Evolutionary conservation across 2,329 filamentous ascomycete species (phyloP), one percentile per base, ranked within the genome.

Genomic region (Delphinella strobiligena): DNA sequence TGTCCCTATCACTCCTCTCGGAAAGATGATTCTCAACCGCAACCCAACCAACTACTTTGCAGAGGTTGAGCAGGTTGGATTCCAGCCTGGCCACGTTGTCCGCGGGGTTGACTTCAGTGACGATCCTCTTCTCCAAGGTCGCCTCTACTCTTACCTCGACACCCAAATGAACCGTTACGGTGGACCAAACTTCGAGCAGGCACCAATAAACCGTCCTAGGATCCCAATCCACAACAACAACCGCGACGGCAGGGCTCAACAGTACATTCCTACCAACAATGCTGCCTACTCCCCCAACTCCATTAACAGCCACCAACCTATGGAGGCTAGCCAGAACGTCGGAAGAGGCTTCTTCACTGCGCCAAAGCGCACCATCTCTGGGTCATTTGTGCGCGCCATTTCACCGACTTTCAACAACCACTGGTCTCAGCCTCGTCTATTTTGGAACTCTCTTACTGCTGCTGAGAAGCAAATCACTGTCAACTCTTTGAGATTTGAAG

Each of bases 201-300:
- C 45, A 9, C 48, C 46, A 16, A 39, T 38, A 32, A 50, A 50
- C 34, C 34, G 38, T 14, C 39, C 50, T 11, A 40, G 40, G 22
- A 41, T 37, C 17, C 37, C 37, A 12, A 45, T 50, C 35, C 48
- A 30, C 17, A 48, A 34, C 1, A 61, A 58, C 46, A 54, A 65
- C 47, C 61, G 64, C 8, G 63, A 67, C 40, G 64, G 64, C 15
- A 17, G 24, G 15, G 33, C 32, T 19, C 38, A 40, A 15, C 16
- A 31, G 10, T 40, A 69, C 3, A 85, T 88, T 45, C 74, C 70
- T 12, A 78, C 75, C 51, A 76, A 80, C 33, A 75, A 68, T 2
- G 72, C 80, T 47, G 85, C 84, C 60, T 85, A 85, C 61, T 84
- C 76, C 75, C 80, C 80, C 1, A 85, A 85, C 59, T 70, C 80